Evolutionary conservation across 2,329 filamentous ascomycete genomes (phyloP).

Genomic region (Aspergillus neoniger): DNA sequence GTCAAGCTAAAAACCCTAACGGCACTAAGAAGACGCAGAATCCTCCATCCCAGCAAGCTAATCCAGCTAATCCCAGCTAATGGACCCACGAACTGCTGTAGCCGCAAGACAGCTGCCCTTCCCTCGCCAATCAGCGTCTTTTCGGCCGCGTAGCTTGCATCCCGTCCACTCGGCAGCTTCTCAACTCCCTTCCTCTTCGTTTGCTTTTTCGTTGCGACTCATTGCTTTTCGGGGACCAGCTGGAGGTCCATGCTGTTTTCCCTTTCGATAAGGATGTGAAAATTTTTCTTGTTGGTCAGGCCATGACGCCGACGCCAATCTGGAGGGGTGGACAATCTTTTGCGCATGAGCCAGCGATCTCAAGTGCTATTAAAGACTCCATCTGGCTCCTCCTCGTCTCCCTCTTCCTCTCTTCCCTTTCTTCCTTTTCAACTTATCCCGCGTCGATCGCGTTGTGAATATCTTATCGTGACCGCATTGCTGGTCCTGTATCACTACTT

Average conservation of each 20-base stretch:
- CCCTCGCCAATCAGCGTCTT: background rate
- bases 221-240: background rate
- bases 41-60: background rate
- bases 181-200: background rate
- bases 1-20: background rate
- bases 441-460: slow-evolving; percentile 2
- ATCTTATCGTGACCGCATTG: background rate
- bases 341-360: background rate
- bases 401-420: background rate
- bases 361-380: background rate
- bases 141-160: background rate
- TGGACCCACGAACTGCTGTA: slow-evolving; percentile 3
- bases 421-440: background rate
- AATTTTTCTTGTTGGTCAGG: background rate
- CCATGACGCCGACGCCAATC: background rate
- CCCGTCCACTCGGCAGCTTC: background rate
- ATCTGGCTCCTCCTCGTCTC: background rate
- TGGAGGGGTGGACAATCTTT: background rate
- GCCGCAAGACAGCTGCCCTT: background rate
- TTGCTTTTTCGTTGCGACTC: background rate
- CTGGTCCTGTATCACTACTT: background rate
- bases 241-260: slow-evolving; percentile 4
- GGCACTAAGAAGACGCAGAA: background rate
- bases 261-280: slow-evolving; percentile 1
- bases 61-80: too few relatives aligned